phyloP scores from a whole-genome alignment of 306 rosid species.

The Notholithocarpus densiflorus region DNA sequence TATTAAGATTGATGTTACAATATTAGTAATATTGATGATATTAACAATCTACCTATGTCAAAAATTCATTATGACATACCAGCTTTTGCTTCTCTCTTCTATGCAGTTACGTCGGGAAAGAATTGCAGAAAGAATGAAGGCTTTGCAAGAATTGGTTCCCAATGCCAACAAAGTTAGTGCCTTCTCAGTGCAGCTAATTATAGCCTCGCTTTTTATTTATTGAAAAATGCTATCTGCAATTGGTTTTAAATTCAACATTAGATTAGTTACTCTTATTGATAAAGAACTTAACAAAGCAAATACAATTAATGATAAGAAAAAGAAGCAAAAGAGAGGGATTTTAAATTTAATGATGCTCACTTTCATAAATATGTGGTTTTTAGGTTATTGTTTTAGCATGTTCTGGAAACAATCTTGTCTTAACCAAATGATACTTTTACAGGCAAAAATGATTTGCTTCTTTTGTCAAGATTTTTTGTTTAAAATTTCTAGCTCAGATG shows the following conservation, averaged over 20 bases:
- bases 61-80: neutral
- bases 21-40: neutral
- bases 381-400: neutral
- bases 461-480: neutral
- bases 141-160: slow-evolving; percentile 94
- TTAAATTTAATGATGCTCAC: neutral
- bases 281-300: neutral
- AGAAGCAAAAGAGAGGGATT: neutral
- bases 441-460: neutral
- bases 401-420: neutral
- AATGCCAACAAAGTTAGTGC: slow-evolving; percentile 76
- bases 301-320: neutral
- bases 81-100: slow-evolving; percentile 1
- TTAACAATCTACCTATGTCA: neutral
- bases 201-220: neutral
- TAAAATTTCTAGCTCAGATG: neutral
- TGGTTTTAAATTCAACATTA: neutral
- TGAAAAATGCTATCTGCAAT: neutral
- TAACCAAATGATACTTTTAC: neutral
- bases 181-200: neutral
- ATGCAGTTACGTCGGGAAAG: slow-evolving; percentile 95
- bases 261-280: neutral
- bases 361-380: neutral
- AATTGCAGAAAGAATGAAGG: slow-evolving; percentile 99
- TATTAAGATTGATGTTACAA: neutral